Conservation (phyloP, 2,329 filamentous ascomycete genomes). For the Fusarium floridanum region DNA sequence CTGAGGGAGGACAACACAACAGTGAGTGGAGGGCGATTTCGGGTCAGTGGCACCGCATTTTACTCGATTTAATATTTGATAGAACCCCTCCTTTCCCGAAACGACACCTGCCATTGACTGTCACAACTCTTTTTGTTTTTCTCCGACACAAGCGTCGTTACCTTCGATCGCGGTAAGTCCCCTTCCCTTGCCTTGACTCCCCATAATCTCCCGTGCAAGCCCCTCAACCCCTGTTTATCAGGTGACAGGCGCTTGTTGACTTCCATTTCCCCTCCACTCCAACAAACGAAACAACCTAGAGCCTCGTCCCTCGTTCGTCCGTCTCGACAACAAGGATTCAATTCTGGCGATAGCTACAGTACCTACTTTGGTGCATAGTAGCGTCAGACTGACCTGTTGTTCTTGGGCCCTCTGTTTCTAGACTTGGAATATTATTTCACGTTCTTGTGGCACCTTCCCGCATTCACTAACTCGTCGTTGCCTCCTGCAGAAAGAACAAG, state of each 20-base stretch:
- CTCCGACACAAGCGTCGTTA: conserved; percentile 4
- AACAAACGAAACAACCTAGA: conserved; percentile 32
- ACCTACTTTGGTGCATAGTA: neutral
- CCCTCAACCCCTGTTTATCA: conserved; percentile 43
- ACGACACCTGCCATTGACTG: conserved; percentile 3
- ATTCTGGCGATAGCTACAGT: conserved; percentile 32
- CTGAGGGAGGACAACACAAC: conserved; percentile 38
- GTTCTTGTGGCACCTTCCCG: conserved; percentile 4
- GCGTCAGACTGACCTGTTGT: conserved; percentile 4
- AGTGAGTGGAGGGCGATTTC: conserved; percentile 2
- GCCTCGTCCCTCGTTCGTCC: conserved; percentile 33
- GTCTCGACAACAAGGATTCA: conserved; percentile 43
- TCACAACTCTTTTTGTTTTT: conserved; percentile 6
- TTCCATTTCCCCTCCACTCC: conserved; percentile 37
- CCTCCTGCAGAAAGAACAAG: conserved; percentile 42
- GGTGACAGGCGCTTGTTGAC: conserved; percentile 48
- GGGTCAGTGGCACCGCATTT: conserved; percentile 23
- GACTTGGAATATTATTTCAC: conserved; percentile 23
- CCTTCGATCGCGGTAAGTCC: conserved; percentile 11
- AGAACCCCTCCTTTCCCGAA: conserved; percentile 21
- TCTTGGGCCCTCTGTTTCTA: conserved; percentile 23
- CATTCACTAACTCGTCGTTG: conserved; percentile 36
- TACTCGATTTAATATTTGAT: conserved; percentile 7
- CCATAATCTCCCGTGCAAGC: conserved; percentile 19
- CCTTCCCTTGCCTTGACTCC: neutral